These are phyloP conservation scores for Aspergillus chevalieri DNA, from an alignment of 2,329 filamentous ascomycete species.

Conservation along the genomic window DNA sequence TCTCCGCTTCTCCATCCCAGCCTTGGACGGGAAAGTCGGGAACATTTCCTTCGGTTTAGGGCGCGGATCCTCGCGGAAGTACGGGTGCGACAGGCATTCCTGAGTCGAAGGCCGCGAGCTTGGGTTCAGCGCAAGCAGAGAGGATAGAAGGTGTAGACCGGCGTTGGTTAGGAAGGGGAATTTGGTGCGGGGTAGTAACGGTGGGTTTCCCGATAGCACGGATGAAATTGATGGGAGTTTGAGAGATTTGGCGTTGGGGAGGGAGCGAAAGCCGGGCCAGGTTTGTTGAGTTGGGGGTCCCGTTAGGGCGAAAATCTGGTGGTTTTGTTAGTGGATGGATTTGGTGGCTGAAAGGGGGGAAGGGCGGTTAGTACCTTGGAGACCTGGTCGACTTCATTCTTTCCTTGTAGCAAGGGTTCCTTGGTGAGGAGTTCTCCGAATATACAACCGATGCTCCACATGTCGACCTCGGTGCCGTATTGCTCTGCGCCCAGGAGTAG, in stretches of 20 bases:
- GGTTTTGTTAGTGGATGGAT: background rate
- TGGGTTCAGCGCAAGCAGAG: slow-evolving; percentile 70
- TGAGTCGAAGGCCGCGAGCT: slow-evolving; percentile 61
- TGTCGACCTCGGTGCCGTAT: slow-evolving; percentile 75
- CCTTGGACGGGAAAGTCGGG: slow-evolving; percentile 93
- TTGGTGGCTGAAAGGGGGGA: slow-evolving; percentile 2
- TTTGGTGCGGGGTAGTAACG: slow-evolving; percentile 59
- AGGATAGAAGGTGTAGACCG: slow-evolving; percentile 63
- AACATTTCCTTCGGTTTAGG: slow-evolving; percentile 90
- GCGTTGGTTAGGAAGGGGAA: slow-evolving; percentile 77
- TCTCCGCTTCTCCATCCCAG: slow-evolving; percentile 77
- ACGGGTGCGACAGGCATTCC: slow-evolving; percentile 71
- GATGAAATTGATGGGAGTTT: slow-evolving; percentile 53
- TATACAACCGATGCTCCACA: slow-evolving; percentile 96
- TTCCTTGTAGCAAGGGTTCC: slow-evolving; percentile 76
- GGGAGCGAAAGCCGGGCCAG: slow-evolving; percentile 80
- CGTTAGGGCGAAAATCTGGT: slow-evolving; percentile 74
- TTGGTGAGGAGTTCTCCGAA: slow-evolving; percentile 85
- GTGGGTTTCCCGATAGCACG: slow-evolving; percentile 31
- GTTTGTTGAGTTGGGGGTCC: slow-evolving; percentile 74
- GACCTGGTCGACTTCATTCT: slow-evolving; percentile 88
- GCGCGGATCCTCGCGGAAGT: slow-evolving; percentile 82
- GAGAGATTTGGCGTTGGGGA: slow-evolving; percentile 79
- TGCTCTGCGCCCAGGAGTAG: slow-evolving; percentile 71
- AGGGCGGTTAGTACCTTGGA: slow-evolving; percentile 46